These are phyloP conservation scores for Pythium aquatile DNA, from an alignment of 352 stramenopile genomes.

Conservation along the genomic window DNA sequence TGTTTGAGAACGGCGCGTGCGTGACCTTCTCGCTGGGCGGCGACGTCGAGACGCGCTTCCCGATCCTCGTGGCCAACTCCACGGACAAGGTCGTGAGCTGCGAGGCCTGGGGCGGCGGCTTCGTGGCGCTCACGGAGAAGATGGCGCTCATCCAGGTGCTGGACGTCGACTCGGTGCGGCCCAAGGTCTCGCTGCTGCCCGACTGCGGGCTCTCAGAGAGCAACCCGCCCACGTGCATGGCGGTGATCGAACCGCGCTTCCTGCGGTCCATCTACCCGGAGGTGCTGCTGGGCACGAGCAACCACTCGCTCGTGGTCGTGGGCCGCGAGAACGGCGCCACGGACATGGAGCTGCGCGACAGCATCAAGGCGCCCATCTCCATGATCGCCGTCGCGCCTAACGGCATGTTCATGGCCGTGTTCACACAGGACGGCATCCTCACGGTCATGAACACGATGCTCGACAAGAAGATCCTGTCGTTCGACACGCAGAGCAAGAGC, in stretches of 20 bases:
- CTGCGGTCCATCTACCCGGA: conserved; percentile 90
- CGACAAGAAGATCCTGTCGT: conserved; percentile 92
- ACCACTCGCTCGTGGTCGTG: conserved; percentile 88
- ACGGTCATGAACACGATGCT: conserved; percentile 96
- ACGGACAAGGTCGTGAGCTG: conserved; percentile 80
- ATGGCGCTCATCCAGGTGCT: conserved; percentile 81
- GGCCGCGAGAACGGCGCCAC: conserved; percentile 62
- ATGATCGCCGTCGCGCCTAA: conserved; percentile 93
- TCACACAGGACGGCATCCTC: conserved; percentile 91
- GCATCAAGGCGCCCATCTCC: conserved; percentile 87
- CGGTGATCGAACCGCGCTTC: conserved; percentile 90
- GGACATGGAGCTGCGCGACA: conserved; percentile 85
- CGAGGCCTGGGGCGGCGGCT: conserved; percentile 68
- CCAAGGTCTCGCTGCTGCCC: conserved; percentile 69
- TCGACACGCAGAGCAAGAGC: conserved; percentile 85
- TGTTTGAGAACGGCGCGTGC: conserved; percentile 74
- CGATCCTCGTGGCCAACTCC: conserved; percentile 56
- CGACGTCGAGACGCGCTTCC: conserved; percentile 72
- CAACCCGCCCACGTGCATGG: conserved; percentile 88
- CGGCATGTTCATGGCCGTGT: conserved; percentile 95
- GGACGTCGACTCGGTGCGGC: conserved; percentile 75
- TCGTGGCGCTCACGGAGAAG: conserved; percentile 80
- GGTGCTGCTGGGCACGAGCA: conserved; percentile 91
- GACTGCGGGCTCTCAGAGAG: conserved; percentile 68
- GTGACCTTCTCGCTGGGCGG: conserved; percentile 68